Conservation (phyloP, 2,329 filamentous ascomycete species). For the Colletotrichum sp. region DNA sequence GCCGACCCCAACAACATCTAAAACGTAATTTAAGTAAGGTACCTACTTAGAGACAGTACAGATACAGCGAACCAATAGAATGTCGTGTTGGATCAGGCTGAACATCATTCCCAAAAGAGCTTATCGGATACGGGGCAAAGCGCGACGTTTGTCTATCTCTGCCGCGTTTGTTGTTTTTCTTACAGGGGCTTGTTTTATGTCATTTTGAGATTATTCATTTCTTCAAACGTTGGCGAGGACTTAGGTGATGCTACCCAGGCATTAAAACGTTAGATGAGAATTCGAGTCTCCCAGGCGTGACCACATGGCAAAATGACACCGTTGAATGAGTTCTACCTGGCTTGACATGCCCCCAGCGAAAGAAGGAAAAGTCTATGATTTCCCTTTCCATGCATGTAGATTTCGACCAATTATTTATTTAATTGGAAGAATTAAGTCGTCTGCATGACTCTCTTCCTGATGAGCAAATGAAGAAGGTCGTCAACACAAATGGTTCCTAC, state of each 20-base stretch:
- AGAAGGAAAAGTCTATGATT: neutral
- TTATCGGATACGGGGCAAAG: neutral
- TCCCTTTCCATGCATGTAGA: neutral
- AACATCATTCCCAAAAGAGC: neutral
- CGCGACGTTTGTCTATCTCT: rapidly evolving
- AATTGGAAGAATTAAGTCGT: neutral
- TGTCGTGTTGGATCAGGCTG: too few relatives aligned
- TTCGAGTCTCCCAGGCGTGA: too few relatives aligned
- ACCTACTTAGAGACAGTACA: too few relatives aligned
- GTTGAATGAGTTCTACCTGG: too few relatives aligned
- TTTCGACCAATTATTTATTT: neutral
- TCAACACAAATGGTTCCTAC: neutral
- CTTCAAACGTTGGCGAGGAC: neutral
- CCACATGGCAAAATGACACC: neutral
- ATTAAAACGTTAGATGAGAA: neutral
- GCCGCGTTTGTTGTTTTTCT: neutral
- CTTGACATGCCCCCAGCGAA: too few relatives aligned
- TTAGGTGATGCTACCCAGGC: neutral
- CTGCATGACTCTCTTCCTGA: neutral
- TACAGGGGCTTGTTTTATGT: neutral
- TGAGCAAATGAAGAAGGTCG: neutral
- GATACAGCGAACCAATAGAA: too few relatives aligned
- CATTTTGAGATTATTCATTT: neutral
- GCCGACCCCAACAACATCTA: neutral
- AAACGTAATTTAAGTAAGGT: neutral